Base-by-base conservation (phyloP, 306 rosid genomes). In the Ochetophila trinervis region DNA sequence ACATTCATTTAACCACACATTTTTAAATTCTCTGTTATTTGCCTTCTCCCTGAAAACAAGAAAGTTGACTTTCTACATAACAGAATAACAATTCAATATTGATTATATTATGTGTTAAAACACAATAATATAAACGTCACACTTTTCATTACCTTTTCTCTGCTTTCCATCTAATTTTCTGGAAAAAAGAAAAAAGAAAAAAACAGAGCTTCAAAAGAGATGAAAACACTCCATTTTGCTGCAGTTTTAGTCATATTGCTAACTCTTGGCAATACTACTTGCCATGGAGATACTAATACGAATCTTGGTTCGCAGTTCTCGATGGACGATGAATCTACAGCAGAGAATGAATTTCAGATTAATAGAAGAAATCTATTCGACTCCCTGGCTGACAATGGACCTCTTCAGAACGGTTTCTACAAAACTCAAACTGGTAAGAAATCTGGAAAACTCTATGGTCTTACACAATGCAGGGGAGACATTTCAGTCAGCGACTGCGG, bases 381-480 rank as follows among this genome's bases (percentile, higher is more conserved):
- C 49, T 70, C 83, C 16, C 81, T 85, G 3, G 61, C 69, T 1
- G 62, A 66, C 2, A 86, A 86, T 0, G 84, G 65, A 5, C 77
- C 82, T 4, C 16, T 57, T 62, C 63, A 48, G 51, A 70, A 68
- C 1, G 88, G 91, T 13, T 86, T 86, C 61, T 76, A 78, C 80
- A 79, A 75, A 74, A 65, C 70, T 16, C 21, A 45, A 5, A 67
- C 40, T 0, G 84, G 81, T 42, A 53, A 73, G 66, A 77, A 58
- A 30, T 53, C 50, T 53, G 18, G 56, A 73, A 74, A 53, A 60
- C 63, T 86, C 51, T 86, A 67, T 64, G 88, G 88, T n/a, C 57
- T 70, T 17, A 44, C 78, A 0, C 69, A 80, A 66, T 86, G 88
- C 5, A 86, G 84, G 71, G 88, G 84, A 14, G 86, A 83, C 66